phyloP scores from a whole-genome alignment of 495 filamentous ascomycete species.

The Penicillium cosmopolitanum region DNA sequence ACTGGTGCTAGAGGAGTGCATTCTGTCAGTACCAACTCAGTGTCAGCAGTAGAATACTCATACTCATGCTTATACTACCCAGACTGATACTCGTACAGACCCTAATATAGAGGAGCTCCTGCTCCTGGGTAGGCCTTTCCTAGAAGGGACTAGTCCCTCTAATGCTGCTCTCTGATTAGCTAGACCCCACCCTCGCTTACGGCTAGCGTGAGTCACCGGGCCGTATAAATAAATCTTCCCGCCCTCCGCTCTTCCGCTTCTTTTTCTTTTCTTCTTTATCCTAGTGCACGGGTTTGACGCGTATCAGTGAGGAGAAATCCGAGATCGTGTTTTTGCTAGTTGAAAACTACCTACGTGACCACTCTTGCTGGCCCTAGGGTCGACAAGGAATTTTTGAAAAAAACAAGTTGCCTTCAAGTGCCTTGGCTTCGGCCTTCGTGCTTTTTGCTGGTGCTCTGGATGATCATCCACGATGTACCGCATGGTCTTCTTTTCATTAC shows the following conservation, averaged over 20 bases:
- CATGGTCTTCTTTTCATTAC: conserved; percentile 52
- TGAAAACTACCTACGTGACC: conserved; percentile 61
- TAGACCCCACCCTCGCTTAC: conserved; percentile 31
- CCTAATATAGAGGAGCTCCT: neutral
- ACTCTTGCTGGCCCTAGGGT: conserved; percentile 48
- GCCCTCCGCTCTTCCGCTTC: conserved; percentile 22
- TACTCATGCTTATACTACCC: neutral
- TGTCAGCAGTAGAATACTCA: too few species aligned
- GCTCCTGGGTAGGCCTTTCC: neutral
- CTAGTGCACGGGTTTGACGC: conserved; percentile 61
- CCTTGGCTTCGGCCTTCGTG: conserved; percentile 27
- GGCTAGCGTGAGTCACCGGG: conserved; percentile 28
- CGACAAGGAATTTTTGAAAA: conserved; percentile 57
- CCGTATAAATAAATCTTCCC: conserved; percentile 26
- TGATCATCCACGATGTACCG: conserved; percentile 12
- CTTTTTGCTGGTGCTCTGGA: conserved; percentile 17
- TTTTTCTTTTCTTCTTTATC: conserved; percentile 52
- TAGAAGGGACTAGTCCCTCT: neutral
- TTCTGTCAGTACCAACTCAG: too few species aligned
- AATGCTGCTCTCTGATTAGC: neutral
- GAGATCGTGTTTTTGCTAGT: conserved; percentile 64
- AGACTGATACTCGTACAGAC: neutral
- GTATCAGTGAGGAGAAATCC: conserved; percentile 61
- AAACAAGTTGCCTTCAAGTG: conserved; percentile 32
- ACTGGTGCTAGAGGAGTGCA: too few species aligned